Base-by-base conservation (phyloP, 306 rosid species). In the Dalbergia oliveri region DNA sequence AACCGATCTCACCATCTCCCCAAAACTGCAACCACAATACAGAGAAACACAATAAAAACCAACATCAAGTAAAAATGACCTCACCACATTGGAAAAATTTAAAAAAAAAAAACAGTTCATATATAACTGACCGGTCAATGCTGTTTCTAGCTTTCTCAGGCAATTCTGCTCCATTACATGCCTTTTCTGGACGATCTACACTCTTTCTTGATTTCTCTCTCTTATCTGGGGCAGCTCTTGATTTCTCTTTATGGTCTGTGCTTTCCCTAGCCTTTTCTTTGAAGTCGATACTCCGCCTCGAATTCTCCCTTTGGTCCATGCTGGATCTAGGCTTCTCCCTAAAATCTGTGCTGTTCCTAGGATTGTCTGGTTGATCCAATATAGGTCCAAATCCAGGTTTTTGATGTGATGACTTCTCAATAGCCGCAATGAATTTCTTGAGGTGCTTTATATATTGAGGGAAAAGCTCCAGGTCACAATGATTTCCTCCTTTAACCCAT, bases 401-500 rank as follows among this genome's bases (percentile, higher is more conserved):
- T 33, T 62, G 79, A 60, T 50, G 77, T 0, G 75, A 87, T 21
- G 87, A 84, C 87, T 88, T 91, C 83, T 88, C 95, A 21, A 95
- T 82, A 49, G 89, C 90, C 4, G 63, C 77, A 33, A 91, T 83
- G 57, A 95, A 95, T 87, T 91, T 95, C 88, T 88, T 95, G 82
- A 95, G 93, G 87, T 95, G 99, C 76, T 84, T 91, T 87, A 93
- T 90, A 83, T 91, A 95, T 76, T 93, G 92, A 11, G 99, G 99
- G 85, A 67, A 93, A 39, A 88, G 92, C 78, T 95, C 99, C 76
- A 95, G 87, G 87, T 91, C 92, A 80, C 99, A 93, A 79, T 95
- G 99, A 73, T 90, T 90, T 83, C 99, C 99, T 79, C 97, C 99
- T 79, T 88, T 90, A 66, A 95, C 84, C 99, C 99, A 95, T n/a